phyloP scores from a whole-genome alignment of 345 rosid genomes.

The Laguncularia racemosa region DNA sequence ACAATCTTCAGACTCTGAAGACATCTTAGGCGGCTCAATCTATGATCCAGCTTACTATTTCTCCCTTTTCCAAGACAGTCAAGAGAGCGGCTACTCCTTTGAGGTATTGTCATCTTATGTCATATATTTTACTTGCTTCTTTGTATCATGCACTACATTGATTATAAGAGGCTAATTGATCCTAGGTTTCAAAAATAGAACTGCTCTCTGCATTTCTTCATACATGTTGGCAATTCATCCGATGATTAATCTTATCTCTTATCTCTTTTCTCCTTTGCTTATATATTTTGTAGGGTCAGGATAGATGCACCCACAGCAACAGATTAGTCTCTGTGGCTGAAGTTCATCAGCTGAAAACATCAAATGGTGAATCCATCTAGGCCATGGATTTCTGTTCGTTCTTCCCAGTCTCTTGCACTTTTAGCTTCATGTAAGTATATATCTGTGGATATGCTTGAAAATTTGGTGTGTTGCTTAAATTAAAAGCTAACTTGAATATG shows the following conservation, averaged over 20 bases:
- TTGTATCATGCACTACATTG: not conserved
- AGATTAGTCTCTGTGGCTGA: constrained; percentile 41
- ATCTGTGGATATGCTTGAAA: not conserved
- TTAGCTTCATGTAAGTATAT: too few relatives aligned
- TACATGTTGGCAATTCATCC: not conserved
- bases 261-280: not conserved
- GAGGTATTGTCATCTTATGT: constrained; percentile 17
- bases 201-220: not conserved
- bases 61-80: constrained; percentile 58
- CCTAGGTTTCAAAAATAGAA: too few relatives aligned
- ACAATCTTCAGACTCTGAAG: constrained; percentile 44
- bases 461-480: constrained; percentile 5
- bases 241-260: not conserved
- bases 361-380: constrained; percentile 32
- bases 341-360: constrained; percentile 36
- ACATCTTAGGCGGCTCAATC: constrained; percentile 49
- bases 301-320: constrained; percentile 23
- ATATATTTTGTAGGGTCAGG: constrained; percentile 21
- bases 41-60: constrained; percentile 54
- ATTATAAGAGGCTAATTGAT: too few relatives aligned
- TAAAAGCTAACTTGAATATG: not conserved
- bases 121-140: not conserved
- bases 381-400: constrained; percentile 35
- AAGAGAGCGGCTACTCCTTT: constrained; percentile 21
- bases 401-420: not conserved